phyloP scores from a whole-genome alignment of 2,329 filamentous ascomycete species.

The Hymenoscyphus fructigenus region DNA sequence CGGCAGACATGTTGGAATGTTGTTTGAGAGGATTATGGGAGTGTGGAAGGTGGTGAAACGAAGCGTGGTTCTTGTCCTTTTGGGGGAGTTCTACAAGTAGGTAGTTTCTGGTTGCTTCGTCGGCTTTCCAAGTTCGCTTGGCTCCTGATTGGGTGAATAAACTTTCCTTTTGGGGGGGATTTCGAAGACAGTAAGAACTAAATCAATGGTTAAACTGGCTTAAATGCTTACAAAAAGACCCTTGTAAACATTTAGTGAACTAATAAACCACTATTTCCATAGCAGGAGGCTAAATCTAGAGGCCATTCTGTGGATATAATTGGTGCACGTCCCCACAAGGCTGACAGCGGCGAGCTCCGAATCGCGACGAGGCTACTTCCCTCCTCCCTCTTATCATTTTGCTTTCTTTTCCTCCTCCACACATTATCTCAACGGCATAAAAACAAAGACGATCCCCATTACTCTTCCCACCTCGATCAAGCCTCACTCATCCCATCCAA shows the following conservation, averaged over 20 bases:
- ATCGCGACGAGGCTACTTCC: slow-evolving; percentile 1
- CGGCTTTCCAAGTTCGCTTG: slow-evolving; percentile 8
- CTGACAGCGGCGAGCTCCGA: slow-evolving; percentile 15
- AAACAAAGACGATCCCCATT: neutral
- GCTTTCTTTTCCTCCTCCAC: slow-evolving; percentile 1
- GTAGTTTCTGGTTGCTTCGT: slow-evolving; percentile 11
- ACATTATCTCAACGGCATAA: neutral
- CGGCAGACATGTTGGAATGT: slow-evolving; percentile 39
- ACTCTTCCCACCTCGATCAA: neutral
- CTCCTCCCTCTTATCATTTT: slow-evolving; percentile 9
- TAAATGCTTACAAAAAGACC: neutral
- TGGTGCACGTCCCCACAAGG: slow-evolving; percentile 3
- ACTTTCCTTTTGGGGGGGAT: neutral
- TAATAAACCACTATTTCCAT: neutral
- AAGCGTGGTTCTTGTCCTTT: neutral
- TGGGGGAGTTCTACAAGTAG: neutral
- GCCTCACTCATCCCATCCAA: neutral
- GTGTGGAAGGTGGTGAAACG: neutral
- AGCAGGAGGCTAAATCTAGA: neutral
- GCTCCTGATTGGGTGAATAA: slow-evolving; percentile 10
- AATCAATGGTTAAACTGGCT: neutral
- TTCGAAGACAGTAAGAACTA: neutral
- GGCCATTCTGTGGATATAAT: neutral
- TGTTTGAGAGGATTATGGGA: neutral
- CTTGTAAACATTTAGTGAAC: neutral